Evolutionary conservation across 2,329 filamentous ascomycete genomes (phyloP), one percentile per base, ranked within the genome.

Genomic region (Colletotrichum nymphaeae): DNA sequence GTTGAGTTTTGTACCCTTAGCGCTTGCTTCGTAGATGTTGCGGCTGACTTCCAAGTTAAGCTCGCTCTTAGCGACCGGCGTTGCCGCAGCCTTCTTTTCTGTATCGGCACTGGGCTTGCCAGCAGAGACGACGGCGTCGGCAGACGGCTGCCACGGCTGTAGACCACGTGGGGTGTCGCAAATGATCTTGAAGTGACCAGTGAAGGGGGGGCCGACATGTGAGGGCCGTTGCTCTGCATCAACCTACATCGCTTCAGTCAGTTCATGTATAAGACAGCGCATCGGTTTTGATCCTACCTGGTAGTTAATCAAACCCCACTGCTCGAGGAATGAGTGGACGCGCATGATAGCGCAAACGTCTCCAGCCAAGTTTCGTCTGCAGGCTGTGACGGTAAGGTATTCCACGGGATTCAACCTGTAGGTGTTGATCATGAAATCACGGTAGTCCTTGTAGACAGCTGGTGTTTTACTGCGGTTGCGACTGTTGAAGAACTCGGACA

Each of bases 361-460:
- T 76, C 97, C 97, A 26, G 97, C 97, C 80, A 99, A 85, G 82
- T 99, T 99, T 77, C 97, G 91, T 76, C 97, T 90, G 82, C 97
- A 99, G 63, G 97, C 97, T 12, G 97, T 99, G 67, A 99, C 96
- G 5, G 97, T 99, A 68, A 99, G 88, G 80, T 99, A 99, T 83
- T 99, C 97, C 67, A 95, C 90, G 5, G 97, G 97, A 81, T 98
- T 99, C 69, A 99, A 87, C 49, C 97, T 93, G 84, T 99, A 99
- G 16, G 97, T 98, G 86, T 99, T 99, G 86, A 99, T 95, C 97
- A 99, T 99, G 81, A 99, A 99, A 81, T 99, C 97, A 78, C 97
- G 93, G 84, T 99, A 99, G 81, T 99, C 97, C 84, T 98, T 98
- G 87, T 99, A 99, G 26, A 98, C 94, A 62, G 95, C 93, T 1